Evolutionary conservation across 345 rosid species (phyloP).

Genomic region (Chamaenerion angustifolium): DNA sequence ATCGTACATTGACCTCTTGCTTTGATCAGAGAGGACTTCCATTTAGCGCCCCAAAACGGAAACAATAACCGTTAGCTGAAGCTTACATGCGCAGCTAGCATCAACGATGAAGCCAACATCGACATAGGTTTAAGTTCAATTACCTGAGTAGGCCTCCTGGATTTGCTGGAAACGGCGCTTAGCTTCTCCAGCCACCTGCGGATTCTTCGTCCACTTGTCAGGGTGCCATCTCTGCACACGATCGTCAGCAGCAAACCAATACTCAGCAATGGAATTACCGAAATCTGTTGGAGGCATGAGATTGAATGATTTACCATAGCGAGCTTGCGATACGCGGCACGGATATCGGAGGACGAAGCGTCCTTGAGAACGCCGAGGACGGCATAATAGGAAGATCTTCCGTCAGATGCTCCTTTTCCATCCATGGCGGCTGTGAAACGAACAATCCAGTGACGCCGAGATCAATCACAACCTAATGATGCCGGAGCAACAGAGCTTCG

Average conservation of each 20-base stretch:
- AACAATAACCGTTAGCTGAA: neutral
- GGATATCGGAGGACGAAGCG: slow-evolving; percentile 71
- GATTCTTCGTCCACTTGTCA: slow-evolving; percentile 45
- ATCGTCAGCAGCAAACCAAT: too few relatives aligned
- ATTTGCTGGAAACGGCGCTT: slow-evolving; percentile 81
- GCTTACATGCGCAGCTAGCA: neutral
- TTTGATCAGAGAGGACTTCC: slow-evolving; percentile 51
- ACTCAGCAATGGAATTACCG: too few relatives aligned
- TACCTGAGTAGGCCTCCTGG: slow-evolving; percentile 90
- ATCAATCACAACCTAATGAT: too few relatives aligned
- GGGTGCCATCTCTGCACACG: slow-evolving; percentile 77
- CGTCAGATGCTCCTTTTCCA: slow-evolving; percentile 54
- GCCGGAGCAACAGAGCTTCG: too few relatives aligned
- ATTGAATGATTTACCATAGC: slow-evolving; percentile 43
- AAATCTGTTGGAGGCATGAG: too few relatives aligned
- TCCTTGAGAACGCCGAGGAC: slow-evolving; percentile 72
- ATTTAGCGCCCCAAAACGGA: slow-evolving; percentile 3
- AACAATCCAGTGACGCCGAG: too few relatives aligned
- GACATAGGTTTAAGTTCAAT: neutral
- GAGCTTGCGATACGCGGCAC: slow-evolving; percentile 73
- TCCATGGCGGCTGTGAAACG: slow-evolving; percentile 28
- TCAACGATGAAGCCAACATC: neutral
- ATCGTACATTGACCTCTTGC: slow-evolving; percentile 63
- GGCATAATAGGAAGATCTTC: slow-evolving; percentile 53
- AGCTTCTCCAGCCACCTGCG: slow-evolving; percentile 55